Percentiles rank a stretch among this genome's conserved stretches.
phyloP scores from a whole-genome alignment of 2,329 filamentous ascomycete species.

The Exophiala viscosa region DNA sequence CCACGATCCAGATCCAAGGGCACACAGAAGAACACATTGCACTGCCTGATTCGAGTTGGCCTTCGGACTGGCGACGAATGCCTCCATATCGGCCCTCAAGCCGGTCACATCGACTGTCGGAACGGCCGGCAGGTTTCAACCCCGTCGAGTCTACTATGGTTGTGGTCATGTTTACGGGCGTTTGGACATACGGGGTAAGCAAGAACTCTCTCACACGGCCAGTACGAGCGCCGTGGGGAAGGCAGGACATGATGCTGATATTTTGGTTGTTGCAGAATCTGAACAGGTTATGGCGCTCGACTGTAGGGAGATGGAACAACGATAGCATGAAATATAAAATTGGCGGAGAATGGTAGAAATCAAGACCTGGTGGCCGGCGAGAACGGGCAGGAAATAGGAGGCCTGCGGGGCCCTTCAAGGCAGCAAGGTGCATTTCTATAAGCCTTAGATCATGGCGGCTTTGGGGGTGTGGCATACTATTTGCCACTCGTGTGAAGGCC shows the following conservation, averaged over 20 bases:
- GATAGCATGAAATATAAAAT: slow-evolving; percentile 51
- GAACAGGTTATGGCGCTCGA: slow-evolving; percentile 48
- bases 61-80: slow-evolving; percentile 45
- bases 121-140: slow-evolving; percentile 46
- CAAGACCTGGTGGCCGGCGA: background rate
- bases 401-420: too few relatives aligned
- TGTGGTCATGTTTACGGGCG: slow-evolving; percentile 49
- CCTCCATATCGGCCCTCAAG: slow-evolving; percentile 49
- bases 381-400: too few relatives aligned
- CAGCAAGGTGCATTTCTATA: too few relatives aligned
- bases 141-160: slow-evolving; percentile 47
- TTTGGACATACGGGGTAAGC: slow-evolving; percentile 44
- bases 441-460: too few relatives aligned
- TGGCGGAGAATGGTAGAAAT: slow-evolving; percentile 49
- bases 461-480: too few relatives aligned
- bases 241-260: slow-evolving; percentile 5
- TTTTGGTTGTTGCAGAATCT: slow-evolving; percentile 34
- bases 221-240: too few relatives aligned
- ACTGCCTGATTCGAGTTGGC: slow-evolving; percentile 42
- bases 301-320: slow-evolving; percentile 48
- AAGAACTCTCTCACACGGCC: background rate
- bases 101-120: slow-evolving; percentile 39
- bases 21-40: slow-evolving; percentile 11
- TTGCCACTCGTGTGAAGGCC: too few relatives aligned
- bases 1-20: background rate